Evolutionary conservation across 1,139 yeast genomes (phyloP).

Genomic region (Pneumocystis carinii): DNA sequence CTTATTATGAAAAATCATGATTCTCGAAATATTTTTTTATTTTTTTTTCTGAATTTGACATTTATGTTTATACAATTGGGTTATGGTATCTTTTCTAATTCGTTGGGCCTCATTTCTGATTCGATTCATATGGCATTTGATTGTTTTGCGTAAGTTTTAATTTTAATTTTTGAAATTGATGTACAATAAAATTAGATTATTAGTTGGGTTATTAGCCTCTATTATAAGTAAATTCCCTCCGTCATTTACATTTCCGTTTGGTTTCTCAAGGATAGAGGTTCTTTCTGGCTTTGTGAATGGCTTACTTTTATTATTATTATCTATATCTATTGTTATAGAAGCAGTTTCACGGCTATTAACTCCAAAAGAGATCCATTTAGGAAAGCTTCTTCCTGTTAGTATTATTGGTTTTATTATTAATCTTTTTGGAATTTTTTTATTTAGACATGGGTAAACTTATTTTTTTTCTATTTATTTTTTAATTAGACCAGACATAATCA

Average conservation of each 20-base stretch:
- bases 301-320: constrained; percentile 69
- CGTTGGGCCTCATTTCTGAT: constrained; percentile 80
- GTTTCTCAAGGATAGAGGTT: constrained; percentile 70
- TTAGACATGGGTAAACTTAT: constrained; percentile 60
- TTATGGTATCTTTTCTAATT: constrained; percentile 82
- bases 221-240: constrained; percentile 44
- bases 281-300: constrained; percentile 94
- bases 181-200: constrained; percentile 55
- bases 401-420: constrained; percentile 74
- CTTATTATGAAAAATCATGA: constrained; percentile 40
- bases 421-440: constrained; percentile 82
- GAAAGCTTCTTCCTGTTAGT: constrained; percentile 76
- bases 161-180: not conserved
- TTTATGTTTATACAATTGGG: constrained; percentile 89
- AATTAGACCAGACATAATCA: constrained; percentile 3
- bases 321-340: constrained; percentile 74
- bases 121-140: constrained; percentile 93
- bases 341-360: constrained; percentile 65
- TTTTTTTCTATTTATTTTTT: not conserved
- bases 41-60: constrained; percentile 65
- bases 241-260: constrained; percentile 67
- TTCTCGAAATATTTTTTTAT: constrained; percentile 78
- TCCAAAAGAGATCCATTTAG: constrained; percentile 66
- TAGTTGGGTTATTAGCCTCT: constrained; percentile 82
- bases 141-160: constrained; percentile 8